Percentiles rank a stretch among this genome's conserved stretches.
phyloP scores from a whole-genome alignment of 805 yeast genomes.

The Sugiyamaella marilandica region DNA sequence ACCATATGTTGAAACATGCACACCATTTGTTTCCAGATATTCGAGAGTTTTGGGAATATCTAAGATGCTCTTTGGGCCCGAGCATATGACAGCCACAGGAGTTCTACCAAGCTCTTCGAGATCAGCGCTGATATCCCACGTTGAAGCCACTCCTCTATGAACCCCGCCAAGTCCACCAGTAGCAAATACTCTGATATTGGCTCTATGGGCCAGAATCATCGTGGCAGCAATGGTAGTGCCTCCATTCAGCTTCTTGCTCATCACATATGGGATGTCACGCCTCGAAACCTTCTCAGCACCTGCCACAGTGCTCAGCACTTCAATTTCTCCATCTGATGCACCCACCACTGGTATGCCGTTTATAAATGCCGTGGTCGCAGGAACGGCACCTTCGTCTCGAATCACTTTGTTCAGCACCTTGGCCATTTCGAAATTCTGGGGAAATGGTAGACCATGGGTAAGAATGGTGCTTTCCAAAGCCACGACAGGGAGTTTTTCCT shows the following conservation, averaged over 20 bases:
- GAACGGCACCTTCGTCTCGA: slow-evolving; percentile 61
- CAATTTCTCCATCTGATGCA: slow-evolving; percentile 44
- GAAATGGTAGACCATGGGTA: slow-evolving; percentile 85
- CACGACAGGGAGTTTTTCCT: slow-evolving; percentile 59
- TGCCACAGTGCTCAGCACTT: slow-evolving; percentile 41
- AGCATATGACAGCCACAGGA: slow-evolving; percentile 84
- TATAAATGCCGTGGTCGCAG: slow-evolving; percentile 81
- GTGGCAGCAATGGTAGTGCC: slow-evolving; percentile 91
- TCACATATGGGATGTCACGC: slow-evolving; percentile 69
- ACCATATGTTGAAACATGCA: slow-evolving; percentile 68
- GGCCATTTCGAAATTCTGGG: slow-evolving; percentile 73
- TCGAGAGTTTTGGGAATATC: slow-evolving; percentile 81
- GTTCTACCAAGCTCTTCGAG: slow-evolving; percentile 78
- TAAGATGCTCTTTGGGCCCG: slow-evolving; percentile 84
- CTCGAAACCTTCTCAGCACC: slow-evolving; percentile 61
- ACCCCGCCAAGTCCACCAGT: slow-evolving; percentile 96
- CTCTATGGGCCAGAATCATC: slow-evolving; percentile 69
- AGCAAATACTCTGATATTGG: slow-evolving; percentile 80
- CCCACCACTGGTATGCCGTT: slow-evolving; percentile 73
- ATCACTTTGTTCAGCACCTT: slow-evolving; percentile 56
- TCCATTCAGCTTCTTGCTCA: slow-evolving; percentile 62
- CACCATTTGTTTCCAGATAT: slow-evolving; percentile 86
- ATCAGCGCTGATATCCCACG: slow-evolving; percentile 84
- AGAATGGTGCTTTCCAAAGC: slow-evolving; percentile 83
- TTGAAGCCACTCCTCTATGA: slow-evolving; percentile 66